Conservation (phyloP, 352 stramenopile species). For the Plasmopara halstedii region DNA sequence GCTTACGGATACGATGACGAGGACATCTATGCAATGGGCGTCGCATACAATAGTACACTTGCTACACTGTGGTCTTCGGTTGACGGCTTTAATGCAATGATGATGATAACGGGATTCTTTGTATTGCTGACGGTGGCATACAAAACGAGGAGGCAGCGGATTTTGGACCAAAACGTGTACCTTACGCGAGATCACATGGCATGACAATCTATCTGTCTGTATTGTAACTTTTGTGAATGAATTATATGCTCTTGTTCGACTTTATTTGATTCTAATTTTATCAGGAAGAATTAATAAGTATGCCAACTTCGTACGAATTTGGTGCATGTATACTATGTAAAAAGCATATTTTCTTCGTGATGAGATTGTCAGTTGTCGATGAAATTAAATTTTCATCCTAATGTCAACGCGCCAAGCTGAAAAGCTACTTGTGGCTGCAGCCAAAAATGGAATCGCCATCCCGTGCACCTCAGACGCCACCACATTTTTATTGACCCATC, state of each 20-base stretch:
- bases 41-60: constrained; percentile 32
- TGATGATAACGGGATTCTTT: constrained; percentile 24
- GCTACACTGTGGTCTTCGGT: constrained; percentile 32
- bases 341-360: not conserved
- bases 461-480: constrained; percentile 56
- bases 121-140: constrained; percentile 18
- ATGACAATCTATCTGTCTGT: not conserved
- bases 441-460: constrained; percentile 69
- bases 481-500: constrained; percentile 50
- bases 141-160: constrained; percentile 19
- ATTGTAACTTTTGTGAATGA: not conserved
- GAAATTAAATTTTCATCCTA: not conserved
- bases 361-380: not conserved
- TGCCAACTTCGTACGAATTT: too few relatives aligned
- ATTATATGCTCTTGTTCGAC: too few relatives aligned
- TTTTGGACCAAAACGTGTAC: constrained; percentile 8
- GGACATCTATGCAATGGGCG: constrained; percentile 42
- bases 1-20: constrained; percentile 46
- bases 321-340: too few relatives aligned
- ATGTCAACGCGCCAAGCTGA: constrained; percentile 12
- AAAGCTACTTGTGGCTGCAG: constrained; percentile 39
- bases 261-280: too few relatives aligned
- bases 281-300: too few relatives aligned
- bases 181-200: constrained; percentile 17
- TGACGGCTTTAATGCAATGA: constrained; percentile 29